phyloP scores from a whole-genome alignment of 129 eudicot genomes.

The sunflower (Helianthus annuus) region HanXRQr2.0-SUNRISE NC_035436.2:51610519-51611018 shows the following conservation, averaged over 20 bases:
- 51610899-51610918: neutral
- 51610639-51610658: conserved; percentile 21
- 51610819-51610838: conserved; percentile 40
- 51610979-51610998: conserved; percentile 32
- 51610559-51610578: conserved; percentile 17
- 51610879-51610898: too few species aligned
- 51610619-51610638: conserved; percentile 16
- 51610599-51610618: conserved; percentile 29
- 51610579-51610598: conserved; percentile 34
- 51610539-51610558: neutral
- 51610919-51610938: conserved; percentile 9
- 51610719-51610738: conserved; percentile 25
- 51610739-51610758: conserved; percentile 29
- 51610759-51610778: conserved; percentile 41
- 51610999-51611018: conserved; percentile 21
- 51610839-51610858: too few species aligned
- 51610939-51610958: conserved; percentile 38
- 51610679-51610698: conserved; percentile 23
- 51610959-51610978: conserved; percentile 19
- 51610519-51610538: conserved; percentile 7
- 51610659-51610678: conserved; percentile 31
- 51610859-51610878: too few species aligned
- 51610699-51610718: conserved; percentile 29
- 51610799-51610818: conserved; percentile 70
- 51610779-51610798: conserved; percentile 63